Conservation (phyloP, 2,329 filamentous ascomycete species). For the Pseudocercospora vitis region DNA sequence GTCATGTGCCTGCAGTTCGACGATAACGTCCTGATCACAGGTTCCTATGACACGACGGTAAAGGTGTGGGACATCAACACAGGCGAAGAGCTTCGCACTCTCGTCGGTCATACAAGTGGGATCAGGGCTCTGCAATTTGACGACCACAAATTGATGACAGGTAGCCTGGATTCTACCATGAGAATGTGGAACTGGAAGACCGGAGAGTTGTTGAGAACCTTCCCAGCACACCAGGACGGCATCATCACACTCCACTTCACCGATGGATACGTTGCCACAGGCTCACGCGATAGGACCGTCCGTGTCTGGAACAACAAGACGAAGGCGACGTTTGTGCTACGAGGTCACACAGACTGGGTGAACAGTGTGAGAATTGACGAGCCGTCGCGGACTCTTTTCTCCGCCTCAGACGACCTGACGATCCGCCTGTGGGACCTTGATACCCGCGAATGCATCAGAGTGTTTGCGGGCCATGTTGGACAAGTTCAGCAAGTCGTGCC, state of each 20-base stretch:
- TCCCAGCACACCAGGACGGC: slow-evolving; percentile 75
- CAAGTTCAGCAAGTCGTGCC: slow-evolving; percentile 90
- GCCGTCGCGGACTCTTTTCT: slow-evolving; percentile 72
- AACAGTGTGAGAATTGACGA: slow-evolving; percentile 91
- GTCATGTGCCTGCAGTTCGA: slow-evolving; percentile 79
- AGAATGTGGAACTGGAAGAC: slow-evolving; percentile 98
- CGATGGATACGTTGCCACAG: slow-evolving; percentile 78
- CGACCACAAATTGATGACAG: slow-evolving; percentile 85
- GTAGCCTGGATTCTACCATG: slow-evolving; percentile 81
- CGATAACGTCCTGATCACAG: slow-evolving; percentile 86
- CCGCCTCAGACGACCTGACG: slow-evolving; percentile 89
- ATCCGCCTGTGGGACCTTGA: slow-evolving; percentile 93
- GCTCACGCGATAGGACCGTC: slow-evolving; percentile 84
- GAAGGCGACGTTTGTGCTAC: slow-evolving; percentile 74
- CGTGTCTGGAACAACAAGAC: slow-evolving; percentile 76
- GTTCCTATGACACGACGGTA: slow-evolving; percentile 91
- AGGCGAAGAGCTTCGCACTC: slow-evolving; percentile 79
- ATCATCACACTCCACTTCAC: slow-evolving; percentile 89
- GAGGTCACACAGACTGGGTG: slow-evolving; percentile 90
- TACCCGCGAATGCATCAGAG: slow-evolving; percentile 71
- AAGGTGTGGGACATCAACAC: slow-evolving; percentile 96
- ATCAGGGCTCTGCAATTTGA: slow-evolving; percentile 92
- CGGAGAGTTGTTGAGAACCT: slow-evolving; percentile 78
- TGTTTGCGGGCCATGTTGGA: slow-evolving; percentile 86
- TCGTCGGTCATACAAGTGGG: slow-evolving; percentile 77